Evolutionary conservation across 2,329 filamentous ascomycete genomes (phyloP).

Genomic region (Fusarium avenaceum): DNA sequence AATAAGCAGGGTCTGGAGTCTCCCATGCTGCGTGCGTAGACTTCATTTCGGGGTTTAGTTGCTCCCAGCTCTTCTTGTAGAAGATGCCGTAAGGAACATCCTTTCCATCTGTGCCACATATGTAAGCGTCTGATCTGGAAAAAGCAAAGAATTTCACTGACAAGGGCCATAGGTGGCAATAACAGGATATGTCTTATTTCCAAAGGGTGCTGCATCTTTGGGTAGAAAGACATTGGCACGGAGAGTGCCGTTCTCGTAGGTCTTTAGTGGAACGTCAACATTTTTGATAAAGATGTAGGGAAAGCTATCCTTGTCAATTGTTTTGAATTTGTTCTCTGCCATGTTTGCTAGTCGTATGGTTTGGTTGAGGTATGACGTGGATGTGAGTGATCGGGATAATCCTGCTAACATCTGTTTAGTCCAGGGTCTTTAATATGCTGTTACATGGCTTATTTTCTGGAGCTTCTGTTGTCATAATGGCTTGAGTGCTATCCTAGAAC

Average conservation of each 20-base stretch:
- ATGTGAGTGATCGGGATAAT: background rate
- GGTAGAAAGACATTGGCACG: slow-evolving; percentile 14
- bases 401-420: background rate
- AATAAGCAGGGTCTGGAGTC: slow-evolving; percentile 69
- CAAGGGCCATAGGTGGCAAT: slow-evolving; percentile 80
- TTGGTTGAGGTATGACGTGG: background rate
- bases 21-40: slow-evolving; percentile 70
- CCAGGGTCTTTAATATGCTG: background rate
- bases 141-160: slow-evolving; percentile 76
- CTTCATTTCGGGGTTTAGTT: slow-evolving; percentile 67
- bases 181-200: slow-evolving; percentile 60
- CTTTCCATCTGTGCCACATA: background rate
- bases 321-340: slow-evolving; percentile 12
- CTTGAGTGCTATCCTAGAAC: background rate
- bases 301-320: slow-evolving; percentile 12
- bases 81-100: slow-evolving; percentile 45
- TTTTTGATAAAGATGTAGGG: slow-evolving; percentile 17
- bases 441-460: background rate
- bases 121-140: too few relatives aligned
- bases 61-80: slow-evolving; percentile 56
- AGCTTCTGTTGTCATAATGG: background rate
- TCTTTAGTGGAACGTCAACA: slow-evolving; percentile 10
- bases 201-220: slow-evolving; percentile 9
- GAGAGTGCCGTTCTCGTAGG: background rate
- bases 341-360: background rate